Evolutionary conservation across 306 rosid genomes (phyloP).

Genomic region (Urtica urens): DNA sequence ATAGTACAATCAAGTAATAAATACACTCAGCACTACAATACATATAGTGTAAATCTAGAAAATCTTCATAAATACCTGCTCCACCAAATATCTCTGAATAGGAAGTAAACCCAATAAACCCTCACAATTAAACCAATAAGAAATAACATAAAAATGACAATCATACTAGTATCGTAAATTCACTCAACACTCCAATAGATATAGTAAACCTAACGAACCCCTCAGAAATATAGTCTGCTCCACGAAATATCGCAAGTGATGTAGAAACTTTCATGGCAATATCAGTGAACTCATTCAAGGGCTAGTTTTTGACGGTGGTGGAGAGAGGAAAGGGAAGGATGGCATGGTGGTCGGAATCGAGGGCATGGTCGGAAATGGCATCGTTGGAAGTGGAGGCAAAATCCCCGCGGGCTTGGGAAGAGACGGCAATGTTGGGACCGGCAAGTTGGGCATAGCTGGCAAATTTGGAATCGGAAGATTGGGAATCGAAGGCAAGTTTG

Average conservation of each 20-base stretch:
- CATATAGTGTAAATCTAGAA: no score
- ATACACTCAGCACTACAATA: no score
- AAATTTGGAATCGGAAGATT: background rate
- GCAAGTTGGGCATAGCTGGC: background rate
- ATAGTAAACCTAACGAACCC: no score
- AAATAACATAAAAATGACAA: no score
- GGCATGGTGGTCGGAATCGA: slow-evolving; percentile 1
- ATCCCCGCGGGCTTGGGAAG: background rate
- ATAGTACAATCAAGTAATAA: no score
- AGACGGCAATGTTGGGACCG: background rate
- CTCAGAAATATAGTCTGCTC: no score
- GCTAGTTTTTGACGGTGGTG: background rate
- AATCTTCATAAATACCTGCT: no score
- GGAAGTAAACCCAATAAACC: no score
- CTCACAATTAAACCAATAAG: no score
- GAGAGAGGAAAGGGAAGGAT: slow-evolving; percentile 19
- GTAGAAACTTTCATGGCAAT: background rate
- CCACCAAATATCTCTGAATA: no score
- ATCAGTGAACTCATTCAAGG: slow-evolving; percentile 15
- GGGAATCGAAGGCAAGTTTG: background rate
- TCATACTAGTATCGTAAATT: background rate
- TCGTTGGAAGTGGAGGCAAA: background rate
- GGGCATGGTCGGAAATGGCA: background rate
- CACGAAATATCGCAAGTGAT: no score
- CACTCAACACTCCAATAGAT: no score